Evolutionary conservation across 1,139 yeast genomes (phyloP), one percentile per base, ranked within the genome.

Genomic region (Pichia cactophila): DNA sequence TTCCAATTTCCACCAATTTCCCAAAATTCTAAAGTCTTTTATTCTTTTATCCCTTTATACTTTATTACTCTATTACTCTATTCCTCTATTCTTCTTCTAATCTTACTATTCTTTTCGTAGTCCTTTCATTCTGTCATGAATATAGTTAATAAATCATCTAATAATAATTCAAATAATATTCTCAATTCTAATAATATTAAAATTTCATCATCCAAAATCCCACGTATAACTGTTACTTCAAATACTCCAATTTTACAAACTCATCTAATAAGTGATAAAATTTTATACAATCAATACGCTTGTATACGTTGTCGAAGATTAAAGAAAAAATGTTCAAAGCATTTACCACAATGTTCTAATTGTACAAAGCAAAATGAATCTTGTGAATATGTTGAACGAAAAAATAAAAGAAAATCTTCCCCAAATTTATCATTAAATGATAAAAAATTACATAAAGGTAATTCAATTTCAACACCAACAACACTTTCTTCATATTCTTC

Each of bases 241-340:
- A 31, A 31, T 14, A 31, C 35, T 12, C n/a, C 35, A 11, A 12
- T 31, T 35, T 10, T 35, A 35, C 10, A 35, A 16, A n/a, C 38
- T 35, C 38, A 17, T 35, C 26, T 23, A 23, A 7, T 38, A 9
- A 3, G 16, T 38, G 16, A 23, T 20, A 23, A 38, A n/a, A 42
- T 11, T 11, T 6, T 8, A 8, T 43, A 41, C 17, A 58, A 58
- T 35, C 61, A 58, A 5, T 71, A 72, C 49, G 71, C 76, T 0
- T 73, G 78, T 53, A 59, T 68, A 11, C 58, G 76, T 49, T 70
- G 76, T 55, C 61, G 80, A 46, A 63, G 69, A 43, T 61, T 75
- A 43, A 77, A 77, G 62, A 75, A 74, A 59, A 74, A 72, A 55
- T 77, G 82, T 57, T 66, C 75, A 2, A 72, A 73, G 54, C 67